These are phyloP conservation scores for Solidago caesia DNA, from an alignment of 129 eudicot genomes.

Conservation along the genomic window DNA sequence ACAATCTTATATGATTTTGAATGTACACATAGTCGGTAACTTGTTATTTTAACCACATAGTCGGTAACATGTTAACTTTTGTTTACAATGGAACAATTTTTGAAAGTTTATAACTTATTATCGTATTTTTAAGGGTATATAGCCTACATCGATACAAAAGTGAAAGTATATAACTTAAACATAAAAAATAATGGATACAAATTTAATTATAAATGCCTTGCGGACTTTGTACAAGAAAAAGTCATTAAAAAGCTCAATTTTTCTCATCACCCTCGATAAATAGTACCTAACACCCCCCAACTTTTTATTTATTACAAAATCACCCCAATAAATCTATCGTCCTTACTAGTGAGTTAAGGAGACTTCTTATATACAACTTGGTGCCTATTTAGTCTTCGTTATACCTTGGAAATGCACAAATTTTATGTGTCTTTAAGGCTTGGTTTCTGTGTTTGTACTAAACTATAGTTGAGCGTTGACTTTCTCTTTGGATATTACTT, in stretches of 20 bases:
- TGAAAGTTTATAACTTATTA: too few species aligned
- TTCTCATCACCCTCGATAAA: constrained; percentile 26
- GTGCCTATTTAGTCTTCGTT: constrained; percentile 17
- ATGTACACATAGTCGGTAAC: too few species aligned
- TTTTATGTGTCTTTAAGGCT: constrained; percentile 21
- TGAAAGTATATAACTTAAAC: too few species aligned
- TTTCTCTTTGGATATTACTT: constrained; percentile 13
- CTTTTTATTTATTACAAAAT: constrained; percentile 32
- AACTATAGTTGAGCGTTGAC: constrained; percentile 26
- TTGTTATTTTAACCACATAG: too few species aligned
- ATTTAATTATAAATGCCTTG: constrained; percentile 53
- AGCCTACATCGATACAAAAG: too few species aligned
- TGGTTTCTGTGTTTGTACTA: constrained; percentile 18
- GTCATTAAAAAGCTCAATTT: constrained; percentile 25
- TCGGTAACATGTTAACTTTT: too few species aligned
- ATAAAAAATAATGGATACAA: constrained; percentile 13
- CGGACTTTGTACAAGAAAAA: constrained; percentile 62
- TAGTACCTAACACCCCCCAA: constrained; percentile 24
- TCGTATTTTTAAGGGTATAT: too few species aligned
- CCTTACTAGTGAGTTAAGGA: constrained; percentile 19
- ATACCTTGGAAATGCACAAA: constrained; percentile 29
- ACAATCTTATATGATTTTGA: too few species aligned
- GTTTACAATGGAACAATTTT: too few species aligned
- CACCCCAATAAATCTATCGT: not conserved
- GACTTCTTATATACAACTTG: constrained; percentile 53